These are phyloP conservation scores for Lodderomyces margitis DNA, from an alignment of 1,139 yeast species.

Conservation along the genomic window DNA sequence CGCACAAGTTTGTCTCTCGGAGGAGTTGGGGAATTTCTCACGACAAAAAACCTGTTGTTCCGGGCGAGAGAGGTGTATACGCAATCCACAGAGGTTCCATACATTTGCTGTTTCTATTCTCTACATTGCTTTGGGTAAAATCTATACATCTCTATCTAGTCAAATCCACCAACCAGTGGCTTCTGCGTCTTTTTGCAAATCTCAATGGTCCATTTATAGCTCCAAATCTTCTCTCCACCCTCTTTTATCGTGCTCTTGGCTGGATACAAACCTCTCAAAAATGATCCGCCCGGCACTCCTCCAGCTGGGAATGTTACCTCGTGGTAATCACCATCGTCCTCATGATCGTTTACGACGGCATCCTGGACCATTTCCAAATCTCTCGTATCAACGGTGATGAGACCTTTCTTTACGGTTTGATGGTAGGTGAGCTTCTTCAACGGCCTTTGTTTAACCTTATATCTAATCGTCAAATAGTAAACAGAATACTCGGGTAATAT, in stretches of 20 bases:
- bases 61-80: conserved; percentile 1
- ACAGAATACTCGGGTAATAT: conserved; percentile 32
- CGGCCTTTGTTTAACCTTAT: conserved; percentile 25
- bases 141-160: conserved; percentile 5
- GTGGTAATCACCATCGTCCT: conserved; percentile 16
- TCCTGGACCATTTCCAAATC: conserved; percentile 22
- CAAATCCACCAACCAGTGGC: conserved; percentile 21
- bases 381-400: conserved; percentile 29
- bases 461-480: conserved; percentile 30
- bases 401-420: conserved; percentile 33
- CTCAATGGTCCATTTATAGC: conserved; percentile 29
- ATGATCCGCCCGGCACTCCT: conserved; percentile 34
- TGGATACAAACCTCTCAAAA: conserved; percentile 33
- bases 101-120: no score
- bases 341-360: conserved; percentile 20
- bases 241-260: conserved; percentile 29
- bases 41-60: neutral
- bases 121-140: neutral
- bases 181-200: conserved; percentile 22
- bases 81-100: no score
- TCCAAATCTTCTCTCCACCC: conserved; percentile 25
- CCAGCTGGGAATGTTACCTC: conserved; percentile 30
- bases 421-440: conserved; percentile 28
- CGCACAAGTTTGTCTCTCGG: no score
- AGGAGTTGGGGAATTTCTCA: neutral